Base-by-base conservation (phyloP, 1,284 basidiomycete genomes). In the Ustilago tritici region DNA sequence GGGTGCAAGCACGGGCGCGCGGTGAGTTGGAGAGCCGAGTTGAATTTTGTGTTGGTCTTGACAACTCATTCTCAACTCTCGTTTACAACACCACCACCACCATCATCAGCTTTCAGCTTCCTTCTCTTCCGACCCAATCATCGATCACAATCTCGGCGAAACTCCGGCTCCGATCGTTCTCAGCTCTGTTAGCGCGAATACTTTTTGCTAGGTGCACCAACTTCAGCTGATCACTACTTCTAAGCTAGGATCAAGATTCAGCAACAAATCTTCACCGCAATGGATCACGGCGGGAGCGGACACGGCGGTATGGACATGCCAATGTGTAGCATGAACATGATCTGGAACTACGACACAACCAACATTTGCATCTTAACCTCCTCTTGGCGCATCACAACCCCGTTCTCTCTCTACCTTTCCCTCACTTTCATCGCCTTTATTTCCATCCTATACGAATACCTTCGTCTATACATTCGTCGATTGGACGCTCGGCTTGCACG, bases 311-410 rank as follows among this genome's bases (percentile, higher is more conserved):
- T 58, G 61, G 61, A 12, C 7, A 35, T 43, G 23, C 28, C 49
- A 50, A 43, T 14, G 9, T 79, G 76, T 43, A 56, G 49, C 10
- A 79, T 79, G 76, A 61, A 52, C 53, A 79, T 79, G 76, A 60
- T 65, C 1, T 79, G 76, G 76, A 75, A 79, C 57, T 70, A 57
- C 46, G 72, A 64, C 17, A 72, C 72, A 4, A 57, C 54, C 43
- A 56, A 65, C 52, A 8, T 79, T 4, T 79, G 76, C 64, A 69
- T 79, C 34, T 41, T 79, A 1, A 56, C 60, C 11, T 62, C 65
- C 0, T 64, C 63, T 2, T 79, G 76, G 76, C 76, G 63, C 8
- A 65, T 79, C 35, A 59, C 57, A 12, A 63, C 68, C 0, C 54
- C 68, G 0, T 38, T 70, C 14, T 62, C 57, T 1, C 67, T 78